Conservation (phyloP, 768 basidiomycete species). For the Agrocybe praecox region DNA sequence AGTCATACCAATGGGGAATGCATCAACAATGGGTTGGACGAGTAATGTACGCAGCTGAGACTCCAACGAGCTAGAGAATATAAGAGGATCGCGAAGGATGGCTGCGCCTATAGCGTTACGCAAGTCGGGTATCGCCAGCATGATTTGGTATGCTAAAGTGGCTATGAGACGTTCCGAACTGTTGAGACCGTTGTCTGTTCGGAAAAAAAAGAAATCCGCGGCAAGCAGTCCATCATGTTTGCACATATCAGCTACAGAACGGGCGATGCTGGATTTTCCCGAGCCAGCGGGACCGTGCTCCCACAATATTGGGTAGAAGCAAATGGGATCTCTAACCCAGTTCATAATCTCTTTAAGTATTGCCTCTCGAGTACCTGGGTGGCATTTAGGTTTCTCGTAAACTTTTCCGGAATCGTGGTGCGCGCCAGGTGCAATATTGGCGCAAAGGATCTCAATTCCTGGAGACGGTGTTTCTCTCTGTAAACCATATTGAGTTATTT, state of each 20-base stretch:
- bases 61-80: too few relatives aligned
- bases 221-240: neutral
- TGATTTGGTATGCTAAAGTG: constrained; percentile 20
- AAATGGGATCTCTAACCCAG: constrained; percentile 4
- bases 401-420: constrained; percentile 16
- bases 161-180: constrained; percentile 11
- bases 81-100: too few relatives aligned
- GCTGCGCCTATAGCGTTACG: too few relatives aligned
- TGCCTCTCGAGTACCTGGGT: constrained; percentile 8
- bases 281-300: too few relatives aligned
- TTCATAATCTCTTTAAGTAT: constrained; percentile 11
- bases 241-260: neutral
- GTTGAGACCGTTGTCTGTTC: constrained; percentile 1
- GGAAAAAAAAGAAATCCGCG: constrained; percentile 22
- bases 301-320: too few relatives aligned
- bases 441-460: neutral
- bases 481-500: too few relatives aligned
- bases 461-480: too few relatives aligned
- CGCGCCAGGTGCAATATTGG: constrained; percentile 9
- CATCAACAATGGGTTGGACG: constrained; percentile 9
- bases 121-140: neutral
- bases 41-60: constrained; percentile 12
- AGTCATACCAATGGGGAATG: neutral
- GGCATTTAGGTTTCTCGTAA: constrained; percentile 14
- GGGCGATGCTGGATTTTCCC: too few relatives aligned